Conservation (phyloP, 192 early-diverging fungal genomes). For the Anaeromyces robustus region DNA sequence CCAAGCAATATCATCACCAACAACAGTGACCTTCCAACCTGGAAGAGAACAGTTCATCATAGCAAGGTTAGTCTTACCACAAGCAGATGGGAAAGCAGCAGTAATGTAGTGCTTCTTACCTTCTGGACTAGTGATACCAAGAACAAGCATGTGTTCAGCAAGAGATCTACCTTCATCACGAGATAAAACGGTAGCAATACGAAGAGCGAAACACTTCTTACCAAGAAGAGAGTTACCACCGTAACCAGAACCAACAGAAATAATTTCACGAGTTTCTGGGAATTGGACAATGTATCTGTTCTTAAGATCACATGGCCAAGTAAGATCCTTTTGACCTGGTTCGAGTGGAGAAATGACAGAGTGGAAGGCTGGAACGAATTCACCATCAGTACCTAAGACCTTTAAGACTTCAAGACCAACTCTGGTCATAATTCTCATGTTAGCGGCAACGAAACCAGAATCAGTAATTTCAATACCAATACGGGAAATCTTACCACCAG, state of each 20-base stretch:
- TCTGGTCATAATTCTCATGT: slow-evolving; percentile 4
- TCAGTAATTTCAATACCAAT: slow-evolving; percentile 5
- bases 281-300: slow-evolving; percentile 7
- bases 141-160: slow-evolving; percentile 9
- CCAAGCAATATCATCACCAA: slow-evolving; percentile 8
- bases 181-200: slow-evolving; percentile 2
- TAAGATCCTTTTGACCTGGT: slow-evolving; percentile 4
- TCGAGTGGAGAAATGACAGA: slow-evolving; percentile 6
- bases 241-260: slow-evolving; percentile 7
- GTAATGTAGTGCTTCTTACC: slow-evolving; percentile 6
- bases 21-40: slow-evolving; percentile 5
- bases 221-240: slow-evolving; percentile 8
- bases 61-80: slow-evolving; percentile 9
- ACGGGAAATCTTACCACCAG: slow-evolving; percentile 1
- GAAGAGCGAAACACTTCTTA: slow-evolving; percentile 8
- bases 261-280: slow-evolving; percentile 5
- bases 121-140: slow-evolving; percentile 2
- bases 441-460: slow-evolving; percentile 7
- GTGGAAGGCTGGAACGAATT: slow-evolving; percentile 2
- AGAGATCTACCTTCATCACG: slow-evolving; percentile 5
- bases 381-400: neutral
- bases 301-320: slow-evolving; percentile 6
- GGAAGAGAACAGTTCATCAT: slow-evolving; percentile 6
- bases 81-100: slow-evolving; percentile 7
- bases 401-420: slow-evolving; percentile 6